Base-by-base conservation (phyloP, 768 basidiomycete species). In the Calvatia gigantea region DNA sequence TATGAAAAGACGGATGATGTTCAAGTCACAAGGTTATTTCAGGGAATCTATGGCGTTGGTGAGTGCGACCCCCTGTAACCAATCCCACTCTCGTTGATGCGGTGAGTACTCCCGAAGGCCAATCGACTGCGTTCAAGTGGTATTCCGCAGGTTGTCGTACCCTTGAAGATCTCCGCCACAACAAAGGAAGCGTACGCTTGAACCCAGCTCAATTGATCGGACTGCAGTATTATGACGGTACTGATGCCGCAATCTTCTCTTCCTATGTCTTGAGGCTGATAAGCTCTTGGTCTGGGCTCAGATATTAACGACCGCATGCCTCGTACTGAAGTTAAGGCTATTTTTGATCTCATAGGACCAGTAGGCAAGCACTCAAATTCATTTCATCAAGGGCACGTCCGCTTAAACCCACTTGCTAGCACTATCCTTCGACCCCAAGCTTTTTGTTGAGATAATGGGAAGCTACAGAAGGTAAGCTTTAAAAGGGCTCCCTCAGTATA, bases 251-350 rank as follows among this genome's bases (percentile, higher is more conserved):
- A 42, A 23, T 4, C n/a, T 25, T n/a, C 31, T 44, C 37, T 41
- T 28, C 29, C 32, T 57, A 50, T 39, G 27, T 43, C 5, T 48
- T 45, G 47, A 33, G n/a, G 29, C 39, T 45, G 43, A 46, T 37
- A 12, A 12, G 14, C 33, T 43, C 28, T 37, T n/a, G 17, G 44
- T 15, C 28, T 54, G 17, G 50, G 29, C 46, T 6, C 41, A 85
- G 94, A 96, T 68, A 86, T 98, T 42, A 91, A 91, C 62, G 69
- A 75, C 48, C 82, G 94, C 19, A 97, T 98, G 79, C 90, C 93
- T 2, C 79, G 94, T 25, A 75, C 74, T 37, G 94, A 98, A 68
- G 92, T 89, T 5, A 75, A 76, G 51, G 77, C 73, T 12, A 83
- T 97, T 14, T 95, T 86, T 61, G 79, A 86, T 7, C 67, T 80